phyloP scores from a whole-genome alignment of 1,284 basidiomycete genomes.

The Peniophora sp. region DNA sequence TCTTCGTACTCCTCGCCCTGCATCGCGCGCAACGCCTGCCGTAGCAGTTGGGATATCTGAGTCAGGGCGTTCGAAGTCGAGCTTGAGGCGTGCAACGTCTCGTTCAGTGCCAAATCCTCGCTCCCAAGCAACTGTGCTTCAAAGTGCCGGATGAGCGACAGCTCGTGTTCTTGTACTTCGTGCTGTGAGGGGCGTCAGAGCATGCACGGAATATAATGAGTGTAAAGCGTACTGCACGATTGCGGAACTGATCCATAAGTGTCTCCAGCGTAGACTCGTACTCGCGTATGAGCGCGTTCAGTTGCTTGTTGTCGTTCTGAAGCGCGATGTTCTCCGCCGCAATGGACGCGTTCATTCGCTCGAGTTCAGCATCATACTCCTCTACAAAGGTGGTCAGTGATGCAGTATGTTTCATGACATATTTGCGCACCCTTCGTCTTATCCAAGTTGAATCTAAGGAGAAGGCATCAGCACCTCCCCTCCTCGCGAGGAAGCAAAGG shows the following conservation, averaged over 20 bases:
- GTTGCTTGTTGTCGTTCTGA: slow-evolving; percentile 92
- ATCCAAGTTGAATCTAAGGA: slow-evolving; percentile 78
- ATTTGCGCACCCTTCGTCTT: slow-evolving; percentile 70
- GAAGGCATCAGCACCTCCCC: slow-evolving; percentile 2
- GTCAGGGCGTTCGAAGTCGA: slow-evolving; percentile 64
- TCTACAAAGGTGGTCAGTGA: slow-evolving; percentile 39
- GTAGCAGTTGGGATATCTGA: slow-evolving; percentile 67
- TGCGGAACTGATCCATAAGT: slow-evolving; percentile 92
- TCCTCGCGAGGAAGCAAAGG: background rate
- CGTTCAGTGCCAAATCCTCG: slow-evolving; percentile 65
- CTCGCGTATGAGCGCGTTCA: slow-evolving; percentile 86
- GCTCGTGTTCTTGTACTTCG: slow-evolving; percentile 89
- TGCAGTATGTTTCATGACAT: background rate
- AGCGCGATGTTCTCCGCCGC: slow-evolving; percentile 81
- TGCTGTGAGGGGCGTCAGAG: slow-evolving; percentile 41
- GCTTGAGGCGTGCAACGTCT: slow-evolving; percentile 55
- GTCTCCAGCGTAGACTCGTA: slow-evolving; percentile 95
- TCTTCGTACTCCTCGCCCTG: slow-evolving; percentile 58
- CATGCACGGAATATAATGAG: slow-evolving; percentile 1
- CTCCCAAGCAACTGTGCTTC: slow-evolving; percentile 74
- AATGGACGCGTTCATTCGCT: slow-evolving; percentile 82
- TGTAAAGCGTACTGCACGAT: slow-evolving; percentile 69
- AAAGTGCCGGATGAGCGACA: slow-evolving; percentile 88
- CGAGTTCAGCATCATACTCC: slow-evolving; percentile 88
- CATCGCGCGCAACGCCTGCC: slow-evolving; percentile 64